Base-by-base conservation (phyloP, 176 grass and related monocot genomes). In the Echinochloa phyllopogon region DNA sequence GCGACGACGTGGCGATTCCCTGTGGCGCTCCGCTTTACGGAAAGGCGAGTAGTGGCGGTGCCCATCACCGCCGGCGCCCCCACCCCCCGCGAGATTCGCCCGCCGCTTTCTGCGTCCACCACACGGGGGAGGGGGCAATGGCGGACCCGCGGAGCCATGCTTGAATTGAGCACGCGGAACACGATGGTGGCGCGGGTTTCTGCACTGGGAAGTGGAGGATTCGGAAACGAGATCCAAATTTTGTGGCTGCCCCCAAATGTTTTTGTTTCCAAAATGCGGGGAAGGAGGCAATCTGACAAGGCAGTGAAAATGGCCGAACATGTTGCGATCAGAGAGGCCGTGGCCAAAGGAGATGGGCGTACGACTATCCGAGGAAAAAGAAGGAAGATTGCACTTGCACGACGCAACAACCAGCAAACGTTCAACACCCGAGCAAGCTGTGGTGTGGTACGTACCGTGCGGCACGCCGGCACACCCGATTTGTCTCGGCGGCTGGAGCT, bases 41-140 rank as follows among this genome's bases (percentile, higher is more conserved):
- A 75, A 87, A 75, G 69, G 18, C 25, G 8, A n/a, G 13, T 38
- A 57, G 78, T 87, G 85, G 85, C 18, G 10, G 78, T 87, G 25
- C 47, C 24, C 60, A 29, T 58, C 69, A n/a, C 37, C 40, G 78
- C 78, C 60, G 69, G 45, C 78, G 50, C 6, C 47, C 0, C 50
- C n/a, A n/a, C n/a, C 23, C 2, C 39, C 16, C 69, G 37, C 79
- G 21, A 56, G 77, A 87, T 75, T 66, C 38, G 69, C 39, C 70
- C 69, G 61, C 8, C 29, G 49, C 40, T 57, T 55, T 48, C 33
- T 8, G 44, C 69, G n/a, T 53, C n/a, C 21, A 63, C 70, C 43
- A 5, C 69, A 52, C 29, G 29, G 29, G 29, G 29, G 29, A 33
- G 24, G 43, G 27, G 21, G 50, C 12, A 23, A 3, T 20, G 3